Conservation (phyloP, 2,329 filamentous ascomycete genomes). For the Colletotrichum tofieldiae region DNA sequence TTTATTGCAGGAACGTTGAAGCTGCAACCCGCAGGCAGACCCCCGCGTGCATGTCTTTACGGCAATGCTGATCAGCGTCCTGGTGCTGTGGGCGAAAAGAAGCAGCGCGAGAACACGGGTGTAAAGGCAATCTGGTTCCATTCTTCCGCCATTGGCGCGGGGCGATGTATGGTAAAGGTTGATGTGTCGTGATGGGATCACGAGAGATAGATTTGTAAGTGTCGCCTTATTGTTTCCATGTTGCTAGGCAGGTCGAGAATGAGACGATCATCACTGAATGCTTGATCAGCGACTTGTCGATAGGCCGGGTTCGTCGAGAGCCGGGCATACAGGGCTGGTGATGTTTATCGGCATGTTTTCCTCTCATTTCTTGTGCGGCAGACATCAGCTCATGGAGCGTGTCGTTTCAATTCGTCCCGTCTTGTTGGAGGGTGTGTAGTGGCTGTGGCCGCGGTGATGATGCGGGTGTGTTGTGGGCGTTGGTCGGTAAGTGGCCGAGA, state of each 20-base stretch:
- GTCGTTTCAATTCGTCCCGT: slow-evolving; percentile 37
- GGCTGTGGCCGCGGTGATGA: background rate
- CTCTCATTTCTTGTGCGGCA: slow-evolving; percentile 28
- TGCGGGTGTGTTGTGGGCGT: background rate
- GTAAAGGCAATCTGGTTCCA: slow-evolving; percentile 5
- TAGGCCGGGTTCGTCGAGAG: background rate
- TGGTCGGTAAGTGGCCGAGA: background rate
- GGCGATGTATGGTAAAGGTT: background rate
- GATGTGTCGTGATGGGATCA: background rate
- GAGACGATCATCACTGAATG: background rate
- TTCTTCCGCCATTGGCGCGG: slow-evolving; percentile 20
- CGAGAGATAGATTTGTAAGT: background rate
- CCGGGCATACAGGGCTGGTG: background rate
- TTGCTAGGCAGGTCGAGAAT: slow-evolving; percentile 1
- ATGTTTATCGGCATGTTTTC: slow-evolving; percentile 19
- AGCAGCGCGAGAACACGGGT: slow-evolving; percentile 10
- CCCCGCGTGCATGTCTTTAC: slow-evolving; percentile 28
- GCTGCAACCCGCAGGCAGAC: slow-evolving; percentile 27
- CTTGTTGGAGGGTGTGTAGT: background rate
- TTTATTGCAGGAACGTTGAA: slow-evolving; percentile 31
- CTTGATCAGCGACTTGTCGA: slow-evolving; percentile 13
- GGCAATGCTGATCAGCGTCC: slow-evolving; percentile 35
- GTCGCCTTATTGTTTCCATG: background rate
- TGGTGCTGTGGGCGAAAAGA: slow-evolving; percentile 8
- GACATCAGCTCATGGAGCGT: slow-evolving; percentile 38